Base-by-base conservation (phyloP, 352 stramenopile genomes). In the Thalassiosira hispida region DNA sequence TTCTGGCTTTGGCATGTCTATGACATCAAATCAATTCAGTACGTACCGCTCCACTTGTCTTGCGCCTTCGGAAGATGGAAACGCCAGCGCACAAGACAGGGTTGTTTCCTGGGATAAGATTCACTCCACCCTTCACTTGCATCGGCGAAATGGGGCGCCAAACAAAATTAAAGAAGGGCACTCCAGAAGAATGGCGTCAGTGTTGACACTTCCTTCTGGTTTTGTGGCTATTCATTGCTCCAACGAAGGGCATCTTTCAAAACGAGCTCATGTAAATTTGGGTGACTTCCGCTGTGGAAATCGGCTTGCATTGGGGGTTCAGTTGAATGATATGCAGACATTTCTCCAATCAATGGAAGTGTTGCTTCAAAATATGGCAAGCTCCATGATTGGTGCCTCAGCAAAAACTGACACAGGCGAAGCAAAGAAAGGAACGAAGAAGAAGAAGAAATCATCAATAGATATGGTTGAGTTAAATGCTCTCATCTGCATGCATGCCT, bases 101-200 rank as follows among this genome's bases (percentile, higher is more conserved):
- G 62, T 79, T 38, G 1, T 79, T 47, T 68, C 76, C 8, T 84
- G 77, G 77, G 70, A 66, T 63, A 55, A 33, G 42, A 52, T 80
- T 23, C 47, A 78, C 20, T 74, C 61, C 35, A 61, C 67, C 29
- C 46, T 74, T 65, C 56, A 74, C 29, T 40, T 83, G 27, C 16
- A 38, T 2, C 7, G 16, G 18, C 38, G 29, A 8, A 47, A 57
- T 38, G 16, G 20, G 44, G 5, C 47, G 33, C 42, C 31, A 27
- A 16, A 25, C 16, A 27, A 53, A 23, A 51, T 4, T 40, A 1
- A 42, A 44, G 3, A 51, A 38, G 38, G 27, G 14, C 25, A 59
- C 38, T 57, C 40, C 22, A 46, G 27, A 46, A 60, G 22, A 56
- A 46, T 31, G 14, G 76, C 67, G 20, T 68, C 56, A 8, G 65